Percentiles rank a stretch among this genome's conserved stretches.
Conservation (phyloP, 108 stramenopile species). For the Fragilariopsis cylindrus region DNA sequence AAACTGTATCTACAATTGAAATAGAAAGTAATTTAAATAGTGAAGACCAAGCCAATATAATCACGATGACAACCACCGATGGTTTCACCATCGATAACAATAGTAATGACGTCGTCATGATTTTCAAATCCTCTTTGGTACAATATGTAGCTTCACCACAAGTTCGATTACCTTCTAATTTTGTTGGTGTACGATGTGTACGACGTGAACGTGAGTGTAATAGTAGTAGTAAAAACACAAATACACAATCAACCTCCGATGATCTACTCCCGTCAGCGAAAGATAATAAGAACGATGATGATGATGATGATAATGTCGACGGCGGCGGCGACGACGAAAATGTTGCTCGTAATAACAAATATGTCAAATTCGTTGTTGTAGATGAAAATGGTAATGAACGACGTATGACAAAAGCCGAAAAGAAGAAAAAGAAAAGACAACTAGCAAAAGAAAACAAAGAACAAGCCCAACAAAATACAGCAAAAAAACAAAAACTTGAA, state of each 20-base stretch:
- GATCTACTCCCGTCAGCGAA: constrained; percentile 3
- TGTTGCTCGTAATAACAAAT: not conserved
- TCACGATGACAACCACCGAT: not conserved
- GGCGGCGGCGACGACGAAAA: constrained; percentile 9
- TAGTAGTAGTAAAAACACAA: not conserved
- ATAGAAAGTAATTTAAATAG: not conserved
- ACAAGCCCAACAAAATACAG: constrained; percentile 13
- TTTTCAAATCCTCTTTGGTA: constrained; percentile 32
- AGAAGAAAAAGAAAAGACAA: constrained; percentile 55
- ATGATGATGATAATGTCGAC: not conserved
- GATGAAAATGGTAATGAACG: constrained; percentile 60
- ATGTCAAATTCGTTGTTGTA: constrained; percentile 49
- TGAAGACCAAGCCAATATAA: not conserved
- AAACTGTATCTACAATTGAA: not conserved
- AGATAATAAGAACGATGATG: not conserved
- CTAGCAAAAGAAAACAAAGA: constrained; percentile 41
- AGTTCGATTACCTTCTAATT: constrained; percentile 44
- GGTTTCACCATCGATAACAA: not conserved
- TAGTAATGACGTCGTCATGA: constrained; percentile 18
- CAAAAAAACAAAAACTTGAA: constrained; percentile 27
- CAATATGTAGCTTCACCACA: constrained; percentile 18
- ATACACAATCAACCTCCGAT: constrained; percentile 12
- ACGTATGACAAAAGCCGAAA: constrained; percentile 80
- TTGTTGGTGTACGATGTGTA: constrained; percentile 52
- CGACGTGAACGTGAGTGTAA: constrained; percentile 23